Conservation (phyloP, 2,329 filamentous ascomycete species). For the Aureobasidium sp. region DNA sequence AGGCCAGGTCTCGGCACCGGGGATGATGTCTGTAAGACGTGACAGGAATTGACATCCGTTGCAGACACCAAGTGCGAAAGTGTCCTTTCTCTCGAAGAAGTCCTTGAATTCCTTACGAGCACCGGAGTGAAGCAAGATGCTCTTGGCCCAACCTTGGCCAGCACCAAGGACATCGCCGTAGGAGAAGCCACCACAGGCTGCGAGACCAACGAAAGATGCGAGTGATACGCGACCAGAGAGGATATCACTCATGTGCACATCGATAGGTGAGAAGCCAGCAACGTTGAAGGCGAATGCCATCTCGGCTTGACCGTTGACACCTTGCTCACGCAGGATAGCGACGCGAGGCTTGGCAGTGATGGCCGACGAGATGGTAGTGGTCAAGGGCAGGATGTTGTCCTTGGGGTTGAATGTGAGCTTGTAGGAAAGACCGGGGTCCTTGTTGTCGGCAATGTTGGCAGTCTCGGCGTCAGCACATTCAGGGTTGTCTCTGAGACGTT, state of each 20-base stretch:
- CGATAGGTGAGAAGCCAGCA: conserved; percentile 84
- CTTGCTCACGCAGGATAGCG: conserved; percentile 89
- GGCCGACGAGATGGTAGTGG: conserved; percentile 53
- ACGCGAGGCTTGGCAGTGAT: conserved; percentile 66
- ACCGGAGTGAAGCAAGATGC: conserved; percentile 73
- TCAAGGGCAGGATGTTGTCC: conserved; percentile 67
- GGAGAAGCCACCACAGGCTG: conserved; percentile 94
- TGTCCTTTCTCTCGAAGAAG: conserved; percentile 85
- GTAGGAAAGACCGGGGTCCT: conserved; percentile 78
- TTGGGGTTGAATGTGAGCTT: conserved; percentile 72
- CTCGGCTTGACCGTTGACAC: conserved; percentile 92
- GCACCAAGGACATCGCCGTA: conserved; percentile 89
- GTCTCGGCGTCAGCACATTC: conserved; percentile 80
- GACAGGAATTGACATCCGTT: conserved; percentile 96
- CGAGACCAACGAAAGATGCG: conserved; percentile 75
- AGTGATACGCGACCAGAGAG: conserved; percentile 75
- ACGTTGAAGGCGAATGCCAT: conserved; percentile 94
- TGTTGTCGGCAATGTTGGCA: conserved; percentile 63
- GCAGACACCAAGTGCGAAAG: conserved; percentile 89
- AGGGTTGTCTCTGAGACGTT: conserved; percentile 82
- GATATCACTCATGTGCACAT: conserved; percentile 93
- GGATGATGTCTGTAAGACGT: conserved; percentile 74
- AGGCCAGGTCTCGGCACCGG: conserved; percentile 75
- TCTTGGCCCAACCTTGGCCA: conserved; percentile 95
- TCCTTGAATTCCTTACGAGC: conserved; percentile 69